Base-by-base conservation (phyloP, 2,329 filamentous ascomycete genomes). In the Fusarium nelsonii region DNA sequence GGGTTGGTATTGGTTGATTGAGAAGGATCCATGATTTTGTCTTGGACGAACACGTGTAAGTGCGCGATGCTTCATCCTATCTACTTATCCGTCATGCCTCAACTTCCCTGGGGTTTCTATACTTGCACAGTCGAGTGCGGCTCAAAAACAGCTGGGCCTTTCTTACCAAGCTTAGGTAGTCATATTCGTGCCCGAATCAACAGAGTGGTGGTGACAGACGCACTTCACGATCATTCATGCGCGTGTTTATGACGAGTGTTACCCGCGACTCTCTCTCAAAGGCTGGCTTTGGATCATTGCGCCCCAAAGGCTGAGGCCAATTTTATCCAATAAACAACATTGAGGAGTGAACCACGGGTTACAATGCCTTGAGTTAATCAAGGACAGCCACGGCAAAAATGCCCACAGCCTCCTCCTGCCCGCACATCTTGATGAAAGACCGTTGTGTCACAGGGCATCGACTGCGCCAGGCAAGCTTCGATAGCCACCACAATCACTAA, bases 91-190 rank as follows among this genome's bases (percentile, higher is more conserved):
- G 11, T 28, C 39, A 33, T 41, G 30, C 4, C n/a, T n/a, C 44
- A 36, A 28, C 23, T 34, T 41, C 30, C 30, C 10, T 28, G 40
- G 32, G 23, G 41, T 28, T 62, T 68, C 58, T 69, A 68, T 69
- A 69, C 32, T 56, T 32, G 15, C 14, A 30, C 18, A 9, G n/a
- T 14, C 36, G 6, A 34, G 33, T 69, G 65, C 54, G 65, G 65
- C 65, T 69, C 60, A 69, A 61, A 23, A 28, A 20, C 15, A n/a
- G 23, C 23, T 32, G n/a, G n/a, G 20, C 11, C 26, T 41, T 50
- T 50, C 46, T 18, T 32, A 18, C 23, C 18, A 34, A 34, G 16
- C 16, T 69, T 49, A n/a, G 65, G 65, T 58, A 40, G 28, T 56
- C 20, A 28, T n/a, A 39, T 54, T 61, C 28, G 16, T 68, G 50